Evolutionary conservation across 2,329 filamentous ascomycete genomes (phyloP).

Genomic region (Plectosphaerella cucumerina): DNA sequence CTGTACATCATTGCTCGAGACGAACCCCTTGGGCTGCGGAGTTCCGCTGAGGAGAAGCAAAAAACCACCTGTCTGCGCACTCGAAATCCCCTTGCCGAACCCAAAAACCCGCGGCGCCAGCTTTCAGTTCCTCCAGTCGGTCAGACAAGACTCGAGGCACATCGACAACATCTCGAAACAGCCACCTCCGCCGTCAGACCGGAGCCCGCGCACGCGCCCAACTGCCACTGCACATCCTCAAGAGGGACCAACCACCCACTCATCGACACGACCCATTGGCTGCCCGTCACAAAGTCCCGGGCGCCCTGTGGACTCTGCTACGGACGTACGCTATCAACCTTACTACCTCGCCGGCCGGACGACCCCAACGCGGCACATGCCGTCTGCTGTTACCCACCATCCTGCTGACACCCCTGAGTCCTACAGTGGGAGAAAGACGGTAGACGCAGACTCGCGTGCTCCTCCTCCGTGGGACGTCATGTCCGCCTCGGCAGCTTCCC

Average conservation of each 20-base stretch:
- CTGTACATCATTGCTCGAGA: not conserved
- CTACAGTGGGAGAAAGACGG: not conserved
- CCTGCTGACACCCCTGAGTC: not conserved
- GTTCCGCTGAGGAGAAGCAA: slow-evolving; percentile 1
- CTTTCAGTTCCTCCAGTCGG: not conserved
- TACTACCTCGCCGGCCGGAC: not conserved
- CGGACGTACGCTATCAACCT: not conserved
- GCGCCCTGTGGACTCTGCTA: not conserved
- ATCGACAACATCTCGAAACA: not conserved
- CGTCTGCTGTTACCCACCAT: not conserved
- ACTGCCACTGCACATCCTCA: not conserved
- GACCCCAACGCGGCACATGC: not conserved
- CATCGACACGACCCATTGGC: not conserved
- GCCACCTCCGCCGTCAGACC: not conserved
- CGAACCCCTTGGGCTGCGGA: not conserved
- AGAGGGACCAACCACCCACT: not conserved
- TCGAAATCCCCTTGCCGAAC: not conserved
- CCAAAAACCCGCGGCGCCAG: not conserved
- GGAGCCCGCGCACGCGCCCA: too few relatives aligned
- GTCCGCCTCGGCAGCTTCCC: slow-evolving; percentile 11
- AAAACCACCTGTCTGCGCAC: not conserved
- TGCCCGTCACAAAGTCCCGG: not conserved
- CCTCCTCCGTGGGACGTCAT: slow-evolving; percentile 7
- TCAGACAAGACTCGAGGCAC: not conserved
- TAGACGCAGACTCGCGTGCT: not conserved